Conservation (phyloP, 345 rosid species). For the Eucalyptus shirleyi region DNA sequence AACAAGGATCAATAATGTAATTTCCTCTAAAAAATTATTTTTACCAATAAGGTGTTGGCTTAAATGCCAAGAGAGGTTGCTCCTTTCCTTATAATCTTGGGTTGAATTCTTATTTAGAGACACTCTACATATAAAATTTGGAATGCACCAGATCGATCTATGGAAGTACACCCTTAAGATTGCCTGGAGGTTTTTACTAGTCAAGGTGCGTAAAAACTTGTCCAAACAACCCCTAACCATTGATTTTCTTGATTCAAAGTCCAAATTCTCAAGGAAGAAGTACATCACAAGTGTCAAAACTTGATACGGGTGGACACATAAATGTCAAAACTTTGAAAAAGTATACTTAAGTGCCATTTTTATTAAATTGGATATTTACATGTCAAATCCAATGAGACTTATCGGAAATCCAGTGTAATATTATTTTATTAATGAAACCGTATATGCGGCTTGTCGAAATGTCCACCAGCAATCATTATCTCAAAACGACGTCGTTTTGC, state of each 20-base stretch:
- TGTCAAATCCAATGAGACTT: no score
- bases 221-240: background rate
- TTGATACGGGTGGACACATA: no score
- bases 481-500: no score
- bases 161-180: background rate
- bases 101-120: background rate
- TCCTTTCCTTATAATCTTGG: background rate
- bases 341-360: no score
- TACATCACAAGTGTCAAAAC: no score
- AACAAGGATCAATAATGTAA: background rate
- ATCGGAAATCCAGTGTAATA: no score
- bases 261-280: background rate
- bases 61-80: background rate
- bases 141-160: fast-evolving
- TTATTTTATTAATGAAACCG: no score
- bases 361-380: no score
- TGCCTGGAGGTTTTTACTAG: background rate
- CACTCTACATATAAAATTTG: background rate
- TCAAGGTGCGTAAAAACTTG: background rate
- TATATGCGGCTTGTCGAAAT: no score
- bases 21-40: background rate
- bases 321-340: no score
- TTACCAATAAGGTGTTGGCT: background rate
- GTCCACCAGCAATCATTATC: no score
- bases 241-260: background rate